Evolutionary conservation across 2,329 filamentous ascomycete species (phyloP), one percentile per base, ranked within the genome.

Genomic region (Hypocreales sp.): DNA sequence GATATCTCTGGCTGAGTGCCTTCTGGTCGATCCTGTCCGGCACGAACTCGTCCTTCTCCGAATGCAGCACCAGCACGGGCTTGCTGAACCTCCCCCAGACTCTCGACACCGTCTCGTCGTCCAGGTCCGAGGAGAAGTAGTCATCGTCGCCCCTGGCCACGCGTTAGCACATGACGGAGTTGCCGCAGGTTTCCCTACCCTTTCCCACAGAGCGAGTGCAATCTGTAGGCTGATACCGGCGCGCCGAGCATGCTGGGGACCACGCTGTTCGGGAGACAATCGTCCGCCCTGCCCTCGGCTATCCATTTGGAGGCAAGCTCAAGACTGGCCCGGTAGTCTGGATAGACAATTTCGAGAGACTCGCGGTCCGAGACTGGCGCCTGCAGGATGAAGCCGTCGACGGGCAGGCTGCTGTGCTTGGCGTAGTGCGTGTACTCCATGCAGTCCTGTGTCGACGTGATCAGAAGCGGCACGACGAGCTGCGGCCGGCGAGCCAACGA

Each of bases 121-220:
- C 49, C n/a, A 90, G 54, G 44, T 90, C 79, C 3, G 72, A 74
- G n/a, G 79, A 86, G 54, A 92, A 93, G 44, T 79, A 82, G 46
- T 93, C 86, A 46, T 94, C 86, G 32, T 80, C 77, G 8, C 76
- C 79, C 5, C 72, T 69, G n/a, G 3, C 9, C 13, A 20, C 3
- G 17, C 8, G 26, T 22, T 8, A 17, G 7, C n/a, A n/a, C n/a
- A 11, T 10, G 18, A 24, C n/a, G 29, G 20, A 4, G 14, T 5
- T 14, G 13, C 16, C 8, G 3, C 16, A 14, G 14, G 7, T 25
- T 13, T 8, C 4, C 64, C 36, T 46, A 71, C 67, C 65, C 64
- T 26, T 53, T 51, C 15, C 54, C 54, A 16, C 51, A 45, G 5
- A 73, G 48, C 16, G 67, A 64, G 28, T 60, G 52, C 48, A 64